Evolutionary conservation across 139 green algal species (phyloP).

Genomic region (Zygnema cylindricum): DNA sequence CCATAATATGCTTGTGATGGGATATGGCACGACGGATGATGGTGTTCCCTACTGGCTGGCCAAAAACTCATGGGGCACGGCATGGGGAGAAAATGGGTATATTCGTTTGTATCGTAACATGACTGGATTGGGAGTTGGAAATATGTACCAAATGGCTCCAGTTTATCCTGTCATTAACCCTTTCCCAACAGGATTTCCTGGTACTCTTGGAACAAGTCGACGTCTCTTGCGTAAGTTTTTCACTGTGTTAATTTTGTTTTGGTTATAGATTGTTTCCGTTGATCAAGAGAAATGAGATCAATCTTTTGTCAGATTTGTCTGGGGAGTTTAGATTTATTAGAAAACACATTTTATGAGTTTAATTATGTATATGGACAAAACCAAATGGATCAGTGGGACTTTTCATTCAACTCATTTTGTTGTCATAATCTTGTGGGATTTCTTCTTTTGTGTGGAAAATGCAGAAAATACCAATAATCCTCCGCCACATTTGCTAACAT

Average conservation of each 20-base stretch:
- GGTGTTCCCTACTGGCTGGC: slow-evolving; percentile 85
- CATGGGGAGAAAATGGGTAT: slow-evolving; percentile 76
- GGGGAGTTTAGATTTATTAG: too few relatives aligned
- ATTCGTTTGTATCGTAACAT: slow-evolving; percentile 9
- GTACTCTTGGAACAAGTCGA: neutral
- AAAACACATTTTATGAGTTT: too few relatives aligned
- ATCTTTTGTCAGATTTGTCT: too few relatives aligned
- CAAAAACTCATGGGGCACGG: slow-evolving; percentile 94
- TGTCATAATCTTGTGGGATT: neutral
- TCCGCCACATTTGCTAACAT: neutral
- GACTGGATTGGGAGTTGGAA: neutral
- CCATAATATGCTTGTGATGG: slow-evolving; percentile 93
- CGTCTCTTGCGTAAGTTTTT: neutral
- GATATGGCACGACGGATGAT: slow-evolving; percentile 79
- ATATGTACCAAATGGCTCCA: neutral
- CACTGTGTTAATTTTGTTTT: neutral
- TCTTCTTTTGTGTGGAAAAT: neutral
- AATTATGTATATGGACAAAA: too few relatives aligned
- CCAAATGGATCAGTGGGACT: neutral
- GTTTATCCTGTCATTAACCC: neutral
- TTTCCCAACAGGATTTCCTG: neutral
- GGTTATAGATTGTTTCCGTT: too few relatives aligned
- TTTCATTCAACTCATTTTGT: neutral
- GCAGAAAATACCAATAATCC: neutral
- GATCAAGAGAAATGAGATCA: too few relatives aligned